Evolutionary conservation across 1,284 basidiomycete species (phyloP), one percentile per base, ranked within the genome.

Genomic region (Ganoderma sp.): DNA sequence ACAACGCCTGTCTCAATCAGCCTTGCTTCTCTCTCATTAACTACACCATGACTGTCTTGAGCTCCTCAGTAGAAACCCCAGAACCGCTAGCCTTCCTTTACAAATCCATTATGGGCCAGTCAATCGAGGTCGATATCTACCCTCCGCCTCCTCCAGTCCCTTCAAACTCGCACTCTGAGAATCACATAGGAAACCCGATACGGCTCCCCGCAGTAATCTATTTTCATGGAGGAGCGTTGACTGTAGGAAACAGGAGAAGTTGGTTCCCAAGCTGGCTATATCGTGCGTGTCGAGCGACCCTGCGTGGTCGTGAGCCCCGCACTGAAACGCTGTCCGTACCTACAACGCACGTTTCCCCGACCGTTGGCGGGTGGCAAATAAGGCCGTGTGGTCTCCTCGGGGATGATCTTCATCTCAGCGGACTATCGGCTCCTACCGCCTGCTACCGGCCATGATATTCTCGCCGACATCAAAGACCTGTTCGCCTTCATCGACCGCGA

Each of bases 231-330:
- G 89, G 89, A 14, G 88, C 88, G 5, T 76, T 90, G 39, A 84
- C 85, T 0, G 86, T 87, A 17, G 89, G 88, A 5, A 85, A 86
- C 68, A 81, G 84, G 62, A 75, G 73, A 43, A 87, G 85, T 74
- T 90, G 88, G 86, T 87, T 90, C 75, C 89, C 89, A 2, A 71
- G 65, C 25, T 90, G 89, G 89, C 78, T 91, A 22, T 78, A 84
- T 61, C 81, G 89, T 90, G 61, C 74, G 85, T 82, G 32, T 65
- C 43, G 9, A 7, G n/a, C 42, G 52, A 34, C 52, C 52, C 52
- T 43, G 61, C 25, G 25, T 7, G 19, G n/a, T 10, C 57, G 58
- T 41, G 22, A 32, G 25, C 34, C 54, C 22, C n/a, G 4, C 52
- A 28, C 43, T 62, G 25, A 34, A 61, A 43, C 3, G 60, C 52